Percentiles rank a stretch among this genome's conserved stretches.
phyloP scores from a whole-genome alignment of 2,329 filamentous ascomycete species.

The Boeremia exigua region DNA sequence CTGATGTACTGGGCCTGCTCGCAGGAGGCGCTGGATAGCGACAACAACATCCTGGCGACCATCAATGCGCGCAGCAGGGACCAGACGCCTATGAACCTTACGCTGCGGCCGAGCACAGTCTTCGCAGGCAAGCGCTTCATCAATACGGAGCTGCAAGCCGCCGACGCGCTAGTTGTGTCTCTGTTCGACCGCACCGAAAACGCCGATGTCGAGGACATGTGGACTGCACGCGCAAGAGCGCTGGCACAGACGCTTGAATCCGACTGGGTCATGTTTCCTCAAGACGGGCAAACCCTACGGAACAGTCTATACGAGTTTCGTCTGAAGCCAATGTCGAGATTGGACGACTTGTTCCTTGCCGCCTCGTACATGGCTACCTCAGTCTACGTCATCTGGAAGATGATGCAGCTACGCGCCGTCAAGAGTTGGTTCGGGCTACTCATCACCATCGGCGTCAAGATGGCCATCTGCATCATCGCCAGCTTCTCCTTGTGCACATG shows the following conservation, averaged over 20 bases:
- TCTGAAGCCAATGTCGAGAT: slow-evolving; percentile 73
- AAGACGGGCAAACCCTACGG: slow-evolving; percentile 59
- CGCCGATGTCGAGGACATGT: slow-evolving; percentile 68
- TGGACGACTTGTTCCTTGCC: slow-evolving; percentile 68
- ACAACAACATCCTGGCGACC: slow-evolving; percentile 69
- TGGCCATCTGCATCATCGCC: slow-evolving; percentile 74
- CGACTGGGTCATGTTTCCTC: slow-evolving; percentile 71
- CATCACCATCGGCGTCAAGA: slow-evolving; percentile 72
- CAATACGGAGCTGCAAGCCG: slow-evolving; percentile 70
- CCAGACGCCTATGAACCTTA: slow-evolving; percentile 73
- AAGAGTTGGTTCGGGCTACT: slow-evolving; percentile 78
- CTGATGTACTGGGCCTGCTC: slow-evolving; percentile 80
- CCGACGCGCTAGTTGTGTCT: slow-evolving; percentile 80
- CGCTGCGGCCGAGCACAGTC: slow-evolving; percentile 77
- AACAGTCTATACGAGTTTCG: slow-evolving; percentile 79
- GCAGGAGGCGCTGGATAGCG: slow-evolving; percentile 62
- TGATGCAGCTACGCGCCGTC: slow-evolving; percentile 74
- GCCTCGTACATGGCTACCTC: slow-evolving; percentile 69
- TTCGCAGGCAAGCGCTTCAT: slow-evolving; percentile 82
- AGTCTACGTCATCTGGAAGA: slow-evolving; percentile 69
- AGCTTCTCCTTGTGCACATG: slow-evolving; percentile 82
- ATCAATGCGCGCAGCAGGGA: slow-evolving; percentile 70
- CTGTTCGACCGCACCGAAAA: slow-evolving; percentile 72
- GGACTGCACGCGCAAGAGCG: slow-evolving; percentile 65
- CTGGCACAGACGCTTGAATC: slow-evolving; percentile 59